Conservation (phyloP, 2,329 filamentous ascomycete species). For the Clonostachys sp. region DNA sequence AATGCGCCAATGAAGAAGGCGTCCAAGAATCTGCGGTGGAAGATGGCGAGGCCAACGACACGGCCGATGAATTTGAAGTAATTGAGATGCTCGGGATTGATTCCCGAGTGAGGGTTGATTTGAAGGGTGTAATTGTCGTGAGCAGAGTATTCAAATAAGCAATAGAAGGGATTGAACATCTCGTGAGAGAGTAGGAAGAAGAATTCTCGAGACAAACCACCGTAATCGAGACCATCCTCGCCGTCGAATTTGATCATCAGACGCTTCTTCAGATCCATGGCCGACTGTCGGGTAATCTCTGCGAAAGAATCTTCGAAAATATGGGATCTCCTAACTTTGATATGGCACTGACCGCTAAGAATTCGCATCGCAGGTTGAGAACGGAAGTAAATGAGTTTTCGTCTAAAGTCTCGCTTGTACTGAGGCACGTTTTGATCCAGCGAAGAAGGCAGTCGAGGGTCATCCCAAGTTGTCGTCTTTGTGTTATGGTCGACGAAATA, state of each 20-base stretch:
- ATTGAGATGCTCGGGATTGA: constrained; percentile 98
- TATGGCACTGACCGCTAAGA: constrained; percentile 92
- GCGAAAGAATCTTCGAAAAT: constrained; percentile 99
- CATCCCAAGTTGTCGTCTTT: constrained; percentile 99
- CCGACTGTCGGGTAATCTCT: constrained; percentile 94
- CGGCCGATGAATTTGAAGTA: constrained; percentile 99
- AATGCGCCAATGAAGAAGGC: constrained; percentile 98
- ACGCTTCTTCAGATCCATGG: constrained; percentile 94
- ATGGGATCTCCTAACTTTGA: constrained; percentile 93
- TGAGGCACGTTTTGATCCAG: constrained; percentile 97
- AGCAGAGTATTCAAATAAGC: constrained; percentile 97
- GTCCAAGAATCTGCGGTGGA: constrained; percentile 95
- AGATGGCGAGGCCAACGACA: constrained; percentile 94
- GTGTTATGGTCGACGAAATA: constrained; percentile 99
- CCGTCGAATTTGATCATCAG: constrained; percentile 99
- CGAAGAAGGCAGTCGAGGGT: constrained; percentile 89
- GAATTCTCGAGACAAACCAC: constrained; percentile 95
- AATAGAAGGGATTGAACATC: constrained; percentile 99
- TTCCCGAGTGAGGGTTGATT: constrained; percentile 98
- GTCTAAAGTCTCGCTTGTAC: constrained; percentile 97
- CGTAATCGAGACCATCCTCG: constrained; percentile 96
- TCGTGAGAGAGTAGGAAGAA: constrained; percentile 99
- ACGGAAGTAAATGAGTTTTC: constrained; percentile 98
- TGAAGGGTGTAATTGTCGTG: constrained; percentile 99
- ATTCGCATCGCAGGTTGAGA: constrained; percentile 96